These are phyloP conservation scores for Handroanthus guayacan DNA, from an alignment of 257 asterid genomes.

Conservation along the genomic window DNA sequence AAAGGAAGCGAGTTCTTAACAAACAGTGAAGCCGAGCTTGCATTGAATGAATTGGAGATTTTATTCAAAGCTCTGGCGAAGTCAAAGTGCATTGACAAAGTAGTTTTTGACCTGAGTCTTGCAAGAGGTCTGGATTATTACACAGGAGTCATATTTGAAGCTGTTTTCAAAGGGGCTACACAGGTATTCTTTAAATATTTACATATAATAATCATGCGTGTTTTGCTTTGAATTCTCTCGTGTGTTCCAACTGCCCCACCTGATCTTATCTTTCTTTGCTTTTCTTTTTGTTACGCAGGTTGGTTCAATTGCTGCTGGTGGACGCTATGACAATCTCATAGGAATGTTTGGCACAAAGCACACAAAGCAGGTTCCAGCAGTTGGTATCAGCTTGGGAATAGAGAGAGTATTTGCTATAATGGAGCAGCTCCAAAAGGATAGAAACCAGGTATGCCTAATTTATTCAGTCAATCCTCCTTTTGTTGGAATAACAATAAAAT, in stretches of 20 bases:
- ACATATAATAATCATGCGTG: neutral
- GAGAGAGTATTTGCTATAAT: conserved; percentile 89
- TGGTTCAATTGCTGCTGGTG: conserved; percentile 98
- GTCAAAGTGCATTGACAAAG: conserved; percentile 72
- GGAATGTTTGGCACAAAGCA: conserved; percentile 87
- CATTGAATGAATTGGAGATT: conserved; percentile 82
- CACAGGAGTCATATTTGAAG: conserved; percentile 96
- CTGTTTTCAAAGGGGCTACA: conserved; percentile 83
- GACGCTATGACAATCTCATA: conserved; percentile 90
- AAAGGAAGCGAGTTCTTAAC: conserved; percentile 73
- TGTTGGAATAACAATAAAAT: no score
- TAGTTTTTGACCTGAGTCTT: conserved; percentile 93
- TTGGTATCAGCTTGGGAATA: conserved; percentile 94
- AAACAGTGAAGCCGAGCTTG: conserved; percentile 69
- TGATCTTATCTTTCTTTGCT: neutral
- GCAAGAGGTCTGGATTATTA: conserved; percentile 99
- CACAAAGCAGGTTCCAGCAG: conserved; percentile 88
- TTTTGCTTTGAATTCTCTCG: neutral
- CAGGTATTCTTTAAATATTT: conserved; percentile 56
- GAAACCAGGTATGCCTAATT: conserved; percentile 58
- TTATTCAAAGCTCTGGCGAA: conserved; percentile 75
- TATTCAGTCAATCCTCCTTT: neutral
- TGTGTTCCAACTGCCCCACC: neutral
- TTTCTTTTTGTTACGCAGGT: conserved; percentile 32
- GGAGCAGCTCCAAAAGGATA: conserved; percentile 80